Base-by-base conservation (phyloP, 108 stramenopile genomes). In the Discostella stelligeroides region DNA sequence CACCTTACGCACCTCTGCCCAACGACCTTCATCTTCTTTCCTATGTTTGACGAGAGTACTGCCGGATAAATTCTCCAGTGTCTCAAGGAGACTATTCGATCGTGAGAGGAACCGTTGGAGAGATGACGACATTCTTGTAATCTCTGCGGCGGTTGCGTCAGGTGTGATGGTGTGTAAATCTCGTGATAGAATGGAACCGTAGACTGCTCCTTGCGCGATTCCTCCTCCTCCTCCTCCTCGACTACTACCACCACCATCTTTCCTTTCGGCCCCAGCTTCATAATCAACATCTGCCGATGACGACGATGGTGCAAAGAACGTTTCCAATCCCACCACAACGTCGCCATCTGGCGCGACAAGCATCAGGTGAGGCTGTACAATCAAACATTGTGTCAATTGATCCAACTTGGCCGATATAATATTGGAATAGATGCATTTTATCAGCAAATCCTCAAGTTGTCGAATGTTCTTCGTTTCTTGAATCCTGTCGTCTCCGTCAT, bases 351-450 rank as follows among this genome's bases (percentile, higher is more conserved):
- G 29, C 13, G 7, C 28, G 23, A 58, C 68, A 21, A 68, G 46
- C 6, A 63, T 15, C 1, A 53, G 41, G 23, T 70, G 47, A 18
- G 70, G 70, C 20, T 60, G 48, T 0, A 78, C 41, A 20, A 45
- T 27, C 13, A 79, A 29, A n/a, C 62, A 66, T 40, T 66, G 59
- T 13, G 77, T 66, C 34, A 23, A 40, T 63, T 79, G 77, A 41
- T 79, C 77, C 49, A 80, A 63, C 40, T 63, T 74, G 17, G 47
- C 73, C 2, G 73, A 55, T 15, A 80, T 30, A 25, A 80, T n/a
- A 63, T 75, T 70, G 40, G 67, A 61, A 64, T 75, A 80, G 14
- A 80, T 56, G 68, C 79, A 80, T 64, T 74, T 60, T 27, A 80
- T 80, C 5, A 80, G 57, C 46, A 80, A 20, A 41, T 80, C 73